A percentile compares a stretch with the other conserved stretches of the same genome.
phyloP scores from a whole-genome alignment of 768 basidiomycete species.

The Mycena alexandri region DNA sequence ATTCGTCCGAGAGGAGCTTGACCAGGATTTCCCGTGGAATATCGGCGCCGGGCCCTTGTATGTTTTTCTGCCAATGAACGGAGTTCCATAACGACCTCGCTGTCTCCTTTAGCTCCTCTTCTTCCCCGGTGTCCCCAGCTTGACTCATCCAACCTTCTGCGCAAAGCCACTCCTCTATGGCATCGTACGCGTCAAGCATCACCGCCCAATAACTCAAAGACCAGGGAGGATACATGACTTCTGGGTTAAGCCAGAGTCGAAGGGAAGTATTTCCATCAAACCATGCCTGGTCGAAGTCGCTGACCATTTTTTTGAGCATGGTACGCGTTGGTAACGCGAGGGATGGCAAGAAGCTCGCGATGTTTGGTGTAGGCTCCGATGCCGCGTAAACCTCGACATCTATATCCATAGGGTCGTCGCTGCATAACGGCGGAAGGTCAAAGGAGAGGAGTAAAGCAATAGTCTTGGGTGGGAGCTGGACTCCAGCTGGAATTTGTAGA shows the following conservation, averaged over 20 bases:
- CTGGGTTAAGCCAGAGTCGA: constrained; percentile 4
- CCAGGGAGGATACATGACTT: constrained; percentile 8
- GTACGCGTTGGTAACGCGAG: not conserved
- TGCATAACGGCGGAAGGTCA: not conserved
- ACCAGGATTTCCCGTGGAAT: no score
- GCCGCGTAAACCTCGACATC: not conserved
- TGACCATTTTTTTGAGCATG: not conserved
- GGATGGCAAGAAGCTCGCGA: not conserved
- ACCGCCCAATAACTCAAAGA: not conserved
- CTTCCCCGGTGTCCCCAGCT: not conserved
- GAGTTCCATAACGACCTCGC: not conserved
- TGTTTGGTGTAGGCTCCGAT: not conserved
- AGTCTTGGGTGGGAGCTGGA: constrained; percentile 2
- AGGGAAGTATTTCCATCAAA: constrained; percentile 16
- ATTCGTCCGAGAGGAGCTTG: not conserved
- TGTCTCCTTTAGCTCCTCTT: not conserved
- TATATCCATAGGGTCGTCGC: not conserved
- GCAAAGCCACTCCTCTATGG: constrained; percentile 2
- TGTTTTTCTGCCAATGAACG: no score
- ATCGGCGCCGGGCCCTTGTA: no score
- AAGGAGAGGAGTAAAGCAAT: not conserved
- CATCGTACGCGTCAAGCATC: constrained; percentile 10
- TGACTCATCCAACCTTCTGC: constrained; percentile 8
- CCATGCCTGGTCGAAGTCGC: constrained; percentile 4
- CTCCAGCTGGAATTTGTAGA: no score